Base-by-base conservation (phyloP, 768 basidiomycete genomes). In the Tricholoma flavovirens region DNA sequence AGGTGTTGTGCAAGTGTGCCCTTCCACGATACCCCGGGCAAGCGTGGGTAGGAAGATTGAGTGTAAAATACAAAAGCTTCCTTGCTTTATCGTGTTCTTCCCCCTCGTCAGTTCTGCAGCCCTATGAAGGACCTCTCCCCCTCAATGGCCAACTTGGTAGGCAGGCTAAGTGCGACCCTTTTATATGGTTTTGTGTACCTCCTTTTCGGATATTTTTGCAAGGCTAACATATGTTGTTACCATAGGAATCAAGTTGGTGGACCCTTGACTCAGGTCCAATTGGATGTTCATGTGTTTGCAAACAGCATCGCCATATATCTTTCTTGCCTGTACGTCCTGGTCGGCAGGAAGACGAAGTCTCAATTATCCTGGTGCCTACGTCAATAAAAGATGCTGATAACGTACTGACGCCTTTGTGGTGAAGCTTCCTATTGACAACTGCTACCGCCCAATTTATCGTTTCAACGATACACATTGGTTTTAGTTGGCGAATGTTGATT, bases 391-490 rank as follows among this genome's bases (percentile, higher is more conserved):
- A 30, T 12, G 29, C 51, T 40, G 17, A 42, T 15, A 52, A 50
- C 24, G 55, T 51, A 49, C 5, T 33, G 33, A 17, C 30, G 5
- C 40, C n/a, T 21, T 36, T 26, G 36, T 45, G 10, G 19, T 21
- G 32, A 30, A 63, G 62, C 54, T 55, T 61, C 51, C 42, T 61
- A 3, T 29, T 59, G 22, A 14, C 22, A 12, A 49, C 58, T 10
- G 45, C 58, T 4, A 58, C 56, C 10, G 12, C 54, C 11, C 60
- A 63, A 42, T 63, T 63, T 38, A 14, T 59, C n/a, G 30, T 61
- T 6, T 59, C 60, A 1, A 61, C 60, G 5, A 32, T 49, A 24
- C 59, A 59, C 33, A 36, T 60, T 12, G 58, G 48, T 33, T 48
- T 55, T 7, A 51, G 45, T 5, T 51, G 61, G 35, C 38, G 53